Evolutionary conservation across 352 stramenopile genomes (phyloP).

Genomic region (Phytophthora ramorum): DNA sequence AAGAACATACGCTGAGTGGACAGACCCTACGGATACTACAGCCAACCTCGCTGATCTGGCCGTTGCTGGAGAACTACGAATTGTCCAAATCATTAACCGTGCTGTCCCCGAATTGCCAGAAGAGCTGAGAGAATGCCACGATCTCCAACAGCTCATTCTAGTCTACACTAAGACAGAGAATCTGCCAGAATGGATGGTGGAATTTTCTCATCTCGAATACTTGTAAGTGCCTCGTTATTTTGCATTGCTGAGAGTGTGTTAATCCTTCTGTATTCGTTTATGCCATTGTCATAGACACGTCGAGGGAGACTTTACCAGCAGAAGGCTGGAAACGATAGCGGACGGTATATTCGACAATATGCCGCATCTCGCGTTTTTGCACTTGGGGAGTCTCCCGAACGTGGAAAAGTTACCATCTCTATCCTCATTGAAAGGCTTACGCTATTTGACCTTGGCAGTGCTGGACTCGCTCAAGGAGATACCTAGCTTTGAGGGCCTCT

Average conservation of each 20-base stretch:
- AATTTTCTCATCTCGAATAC: slow-evolving; percentile 48
- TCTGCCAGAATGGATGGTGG: slow-evolving; percentile 33
- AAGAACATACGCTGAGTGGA: slow-evolving; percentile 47
- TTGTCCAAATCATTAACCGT: slow-evolving; percentile 60
- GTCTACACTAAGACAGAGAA: slow-evolving; percentile 46
- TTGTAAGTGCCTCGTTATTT: slow-evolving; percentile 31
- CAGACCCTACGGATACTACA: slow-evolving; percentile 43
- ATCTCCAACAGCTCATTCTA: slow-evolving; percentile 47
- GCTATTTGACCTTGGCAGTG: slow-evolving; percentile 41
- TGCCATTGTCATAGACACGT: slow-evolving; percentile 14
- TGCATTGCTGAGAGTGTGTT: too few relatives aligned
- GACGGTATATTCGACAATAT: slow-evolving; percentile 38
- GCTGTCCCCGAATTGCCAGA: slow-evolving; percentile 43
- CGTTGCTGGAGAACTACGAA: slow-evolving; percentile 45
- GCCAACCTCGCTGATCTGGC: slow-evolving; percentile 39
- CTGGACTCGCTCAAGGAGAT: slow-evolving; percentile 27
- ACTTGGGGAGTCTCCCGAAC: slow-evolving; percentile 30
- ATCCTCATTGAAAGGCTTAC: slow-evolving; percentile 31
- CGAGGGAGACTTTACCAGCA: slow-evolving; percentile 35
- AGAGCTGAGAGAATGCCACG: slow-evolving; percentile 35
- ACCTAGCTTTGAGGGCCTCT: slow-evolving; percentile 34
- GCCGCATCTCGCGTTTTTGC: slow-evolving; percentile 39
- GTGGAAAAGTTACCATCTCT: slow-evolving; percentile 43
- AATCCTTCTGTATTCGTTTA: too few relatives aligned
- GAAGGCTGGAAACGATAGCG: slow-evolving; percentile 22